These are phyloP conservation scores for Botrytis fragariae DNA, from an alignment of 2,329 filamentous ascomycete species.

Conservation along the genomic window DNA sequence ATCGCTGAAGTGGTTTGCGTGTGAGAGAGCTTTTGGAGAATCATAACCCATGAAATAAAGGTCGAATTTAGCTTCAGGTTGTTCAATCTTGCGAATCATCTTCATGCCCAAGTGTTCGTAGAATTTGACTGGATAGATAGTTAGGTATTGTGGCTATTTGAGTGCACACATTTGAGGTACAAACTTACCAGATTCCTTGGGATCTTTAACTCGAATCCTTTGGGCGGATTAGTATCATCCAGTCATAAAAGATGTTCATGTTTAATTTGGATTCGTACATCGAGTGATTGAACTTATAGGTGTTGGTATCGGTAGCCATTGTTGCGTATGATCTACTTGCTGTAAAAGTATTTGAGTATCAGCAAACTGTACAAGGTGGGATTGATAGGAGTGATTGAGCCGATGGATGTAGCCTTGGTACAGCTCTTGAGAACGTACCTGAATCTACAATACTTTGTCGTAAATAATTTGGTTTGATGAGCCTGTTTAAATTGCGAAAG, in stretches of 20 bases:
- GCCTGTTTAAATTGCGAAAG: conserved; percentile 28
- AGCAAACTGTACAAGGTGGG: conserved; percentile 15
- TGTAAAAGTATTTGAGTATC: conserved; percentile 28
- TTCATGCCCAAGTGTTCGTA: conserved; percentile 92
- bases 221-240: conserved; percentile 22
- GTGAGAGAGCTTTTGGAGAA: conserved; percentile 68
- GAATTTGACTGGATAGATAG: conserved; percentile 65
- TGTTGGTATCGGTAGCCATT: conserved; percentile 65
- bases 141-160: background rate
- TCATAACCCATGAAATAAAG: conserved; percentile 95
- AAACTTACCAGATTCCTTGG: conserved; percentile 65
- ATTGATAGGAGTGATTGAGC: conserved; percentile 4
- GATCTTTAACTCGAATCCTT: conserved; percentile 94
- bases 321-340: conserved; percentile 37
- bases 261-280: conserved; percentile 57
- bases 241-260: background rate
- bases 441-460: conserved; percentile 26
- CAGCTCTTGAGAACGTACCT: conserved; percentile 25
- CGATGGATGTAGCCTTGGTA: background rate
- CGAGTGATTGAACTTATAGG: conserved; percentile 85
- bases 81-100: conserved; percentile 74
- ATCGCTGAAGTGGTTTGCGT: conserved; percentile 70
- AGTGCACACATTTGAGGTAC: background rate
- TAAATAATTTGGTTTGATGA: conserved; percentile 26
- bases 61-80: conserved; percentile 88